Evolutionary conservation across 495 filamentous ascomycete genomes (phyloP).

Genomic region (Thermochaetoides thermophila): DNA sequence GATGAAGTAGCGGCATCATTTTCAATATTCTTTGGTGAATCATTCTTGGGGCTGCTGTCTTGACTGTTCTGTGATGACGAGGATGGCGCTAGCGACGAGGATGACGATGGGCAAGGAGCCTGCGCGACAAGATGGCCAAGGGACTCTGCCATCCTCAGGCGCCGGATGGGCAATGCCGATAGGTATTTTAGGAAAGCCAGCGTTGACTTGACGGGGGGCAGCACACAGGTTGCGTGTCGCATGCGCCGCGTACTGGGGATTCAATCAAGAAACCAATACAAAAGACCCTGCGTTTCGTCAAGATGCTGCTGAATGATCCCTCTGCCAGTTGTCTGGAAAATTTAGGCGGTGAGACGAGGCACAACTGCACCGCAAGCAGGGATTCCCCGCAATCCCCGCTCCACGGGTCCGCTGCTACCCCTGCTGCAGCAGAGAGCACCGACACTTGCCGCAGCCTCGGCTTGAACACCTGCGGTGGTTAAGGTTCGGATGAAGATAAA

Average conservation of each 20-base stretch:
- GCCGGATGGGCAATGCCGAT: neutral
- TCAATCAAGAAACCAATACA: no score
- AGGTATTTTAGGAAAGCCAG: neutral
- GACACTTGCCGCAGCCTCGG: neutral
- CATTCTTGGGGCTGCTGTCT: neutral
- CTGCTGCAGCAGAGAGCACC: no score
- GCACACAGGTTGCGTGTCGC: no score
- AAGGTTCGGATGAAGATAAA: no score
- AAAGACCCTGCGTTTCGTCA: no score
- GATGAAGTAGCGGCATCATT: neutral
- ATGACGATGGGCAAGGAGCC: neutral
- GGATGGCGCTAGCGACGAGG: neutral
- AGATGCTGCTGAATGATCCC: no score
- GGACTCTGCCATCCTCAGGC: constrained; percentile 2
- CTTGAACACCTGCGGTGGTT: neutral
- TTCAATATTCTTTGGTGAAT: no score
- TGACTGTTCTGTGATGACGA: neutral
- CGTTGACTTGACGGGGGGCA: neutral
- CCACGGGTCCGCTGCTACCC: no score
- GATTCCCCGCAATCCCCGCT: constrained; percentile 1
- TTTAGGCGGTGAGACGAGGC: neutral
- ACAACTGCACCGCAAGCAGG: neutral
- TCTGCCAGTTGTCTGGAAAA: neutral
- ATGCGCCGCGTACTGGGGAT: no score
- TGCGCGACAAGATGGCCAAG: neutral